These are phyloP conservation scores for Pythium sp. DNA, from an alignment of 352 stramenopile species.

Conservation along the genomic window DNA sequence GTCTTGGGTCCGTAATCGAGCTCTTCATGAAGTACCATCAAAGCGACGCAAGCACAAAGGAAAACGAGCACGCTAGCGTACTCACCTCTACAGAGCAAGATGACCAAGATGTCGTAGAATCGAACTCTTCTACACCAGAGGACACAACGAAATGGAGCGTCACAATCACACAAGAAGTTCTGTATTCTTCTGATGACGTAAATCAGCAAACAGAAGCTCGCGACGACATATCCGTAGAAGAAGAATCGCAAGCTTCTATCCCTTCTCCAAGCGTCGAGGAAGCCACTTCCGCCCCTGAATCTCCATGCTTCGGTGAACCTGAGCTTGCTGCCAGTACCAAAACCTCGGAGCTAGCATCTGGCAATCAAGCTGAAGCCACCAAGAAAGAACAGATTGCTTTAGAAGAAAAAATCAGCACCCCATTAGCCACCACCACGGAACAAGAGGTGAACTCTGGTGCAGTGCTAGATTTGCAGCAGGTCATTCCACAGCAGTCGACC, in stretches of 20 bases:
- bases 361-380: not conserved
- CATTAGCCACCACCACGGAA: not conserved
- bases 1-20: not conserved
- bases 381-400: not conserved
- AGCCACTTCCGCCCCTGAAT: no score
- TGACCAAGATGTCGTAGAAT: not conserved
- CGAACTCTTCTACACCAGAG: not conserved
- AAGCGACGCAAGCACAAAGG: not conserved
- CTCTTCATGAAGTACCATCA: constrained; percentile 2
- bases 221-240: not conserved
- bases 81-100: not conserved
- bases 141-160: not conserved
- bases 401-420: not conserved
- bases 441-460: no score
- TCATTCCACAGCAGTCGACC: not conserved
- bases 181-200: not conserved
- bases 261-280: not conserved
- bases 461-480: not conserved
- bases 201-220: not conserved
- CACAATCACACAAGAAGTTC: constrained; percentile 6
- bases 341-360: not conserved
- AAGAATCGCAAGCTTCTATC: not conserved
- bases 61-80: not conserved
- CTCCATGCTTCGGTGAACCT: not conserved
- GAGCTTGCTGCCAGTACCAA: not conserved